Evolutionary conservation across 768 basidiomycete species (phyloP), one percentile per base, ranked within the genome.

Genomic region (Pulveroboletus sp.): DNA sequence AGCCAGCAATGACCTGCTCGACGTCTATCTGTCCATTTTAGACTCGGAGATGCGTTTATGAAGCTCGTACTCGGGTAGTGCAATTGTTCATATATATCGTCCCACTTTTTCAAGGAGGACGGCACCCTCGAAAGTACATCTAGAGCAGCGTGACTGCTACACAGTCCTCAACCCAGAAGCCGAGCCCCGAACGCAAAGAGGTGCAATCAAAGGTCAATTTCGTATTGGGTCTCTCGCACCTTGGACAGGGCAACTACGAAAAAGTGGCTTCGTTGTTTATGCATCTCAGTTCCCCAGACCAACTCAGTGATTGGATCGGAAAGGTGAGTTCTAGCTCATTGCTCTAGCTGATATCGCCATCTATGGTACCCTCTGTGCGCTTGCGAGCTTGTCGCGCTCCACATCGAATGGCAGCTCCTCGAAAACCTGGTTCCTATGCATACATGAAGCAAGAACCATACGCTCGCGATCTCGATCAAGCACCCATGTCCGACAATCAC

Each of bases 41-140:
- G 89, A 91, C n/a, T n/a, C 91, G 3, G 89, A 91, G 77, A 89
- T 87, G 58, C 8, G 68, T 57, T 17, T 20, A 39, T 31, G 19
- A 60, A 92, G 90, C 78, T 93, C 31, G 78, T 93, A 34, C 78
- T 94, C 52, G 90, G 93, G 69, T 86, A 91, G 68, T 75, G 81
- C 51, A 91, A 89, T 66, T 93, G 92, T 67, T 73, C 86, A 3
- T 89, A 93, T 60, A 78, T 96, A 29, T 77, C 86, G 8, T 93
- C 89, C n/a, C 93, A 95, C 63, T 83, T 95, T 24, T 91, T 86
- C 79, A 96, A 96, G 69, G 92, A 93, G 16, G 93, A 95, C 52
- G 85, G 90, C 0, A 87, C 91, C 0, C 75, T 96, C 20, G 93
- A 95, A 34, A 80, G 82, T 3, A 68, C 79, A 1, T 56, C 71